phyloP scores from a whole-genome alignment of 768 basidiomycete species.

The Podaxis mareebaensis region DNA sequence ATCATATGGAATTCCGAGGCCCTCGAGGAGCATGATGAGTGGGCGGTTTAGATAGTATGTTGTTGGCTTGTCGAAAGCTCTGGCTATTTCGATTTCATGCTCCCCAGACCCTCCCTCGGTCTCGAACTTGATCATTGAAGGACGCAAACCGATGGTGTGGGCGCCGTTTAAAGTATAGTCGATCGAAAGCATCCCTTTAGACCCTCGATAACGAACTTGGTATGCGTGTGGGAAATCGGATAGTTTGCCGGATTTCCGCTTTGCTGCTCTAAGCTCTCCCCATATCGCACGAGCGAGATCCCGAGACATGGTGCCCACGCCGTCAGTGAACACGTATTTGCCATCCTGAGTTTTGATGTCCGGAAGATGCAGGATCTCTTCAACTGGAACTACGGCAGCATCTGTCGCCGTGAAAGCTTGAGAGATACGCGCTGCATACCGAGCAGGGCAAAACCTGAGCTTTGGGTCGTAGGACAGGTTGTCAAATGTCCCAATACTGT shows the following conservation, averaged over 20 bases:
- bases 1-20: slow-evolving; percentile 55
- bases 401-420: slow-evolving; percentile 79
- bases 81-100: slow-evolving; percentile 60
- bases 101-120: slow-evolving; percentile 34
- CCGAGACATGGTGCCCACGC: slow-evolving; percentile 63
- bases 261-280: slow-evolving; percentile 37
- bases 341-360: slow-evolving; percentile 36
- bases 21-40: slow-evolving; percentile 65
- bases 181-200: slow-evolving; percentile 65
- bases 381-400: slow-evolving; percentile 44
- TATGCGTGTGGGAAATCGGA: slow-evolving; percentile 47
- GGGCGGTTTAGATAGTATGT: slow-evolving; percentile 62
- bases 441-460: slow-evolving; percentile 62
- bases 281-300: slow-evolving; percentile 54
- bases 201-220: slow-evolving; percentile 64
- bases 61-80: slow-evolving; percentile 61
- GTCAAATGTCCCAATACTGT: slow-evolving; percentile 54
- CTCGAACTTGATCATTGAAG: slow-evolving; percentile 72
- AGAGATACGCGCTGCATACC: slow-evolving; percentile 71
- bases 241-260: slow-evolving; percentile 32
- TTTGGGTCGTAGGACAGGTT: slow-evolving; percentile 42
- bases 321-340: slow-evolving; percentile 65
- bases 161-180: slow-evolving; percentile 50
- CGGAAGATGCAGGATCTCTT: slow-evolving; percentile 44
- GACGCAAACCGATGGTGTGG: slow-evolving; percentile 49